phyloP scores from a whole-genome alignment of 208 protist genomes.

The Strigomonas culicis region DNA sequence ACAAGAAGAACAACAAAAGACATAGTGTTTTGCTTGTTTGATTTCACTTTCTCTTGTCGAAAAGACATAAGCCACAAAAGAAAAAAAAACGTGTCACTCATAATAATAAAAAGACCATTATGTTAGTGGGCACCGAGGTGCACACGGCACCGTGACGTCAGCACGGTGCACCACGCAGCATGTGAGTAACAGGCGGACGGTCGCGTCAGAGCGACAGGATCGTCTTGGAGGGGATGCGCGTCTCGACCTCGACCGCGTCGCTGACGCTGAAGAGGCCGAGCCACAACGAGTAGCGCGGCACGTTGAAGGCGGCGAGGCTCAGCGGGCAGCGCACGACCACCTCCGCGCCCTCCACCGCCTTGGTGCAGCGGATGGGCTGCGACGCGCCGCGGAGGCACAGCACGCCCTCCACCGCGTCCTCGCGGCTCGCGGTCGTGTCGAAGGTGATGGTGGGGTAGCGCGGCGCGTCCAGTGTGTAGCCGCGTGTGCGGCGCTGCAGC shows the following conservation, averaged over 20 bases:
- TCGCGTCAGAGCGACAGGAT: conserved; percentile 45
- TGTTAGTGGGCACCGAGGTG: no score
- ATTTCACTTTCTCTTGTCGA: background rate
- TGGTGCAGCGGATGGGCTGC: conserved; percentile 52
- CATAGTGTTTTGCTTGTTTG: background rate
- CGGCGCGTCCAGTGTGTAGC: conserved; percentile 45
- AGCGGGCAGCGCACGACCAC: conserved; percentile 81
- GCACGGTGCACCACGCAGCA: background rate
- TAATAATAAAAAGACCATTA: background rate
- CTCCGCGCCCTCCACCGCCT: conserved; percentile 62
- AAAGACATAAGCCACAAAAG: background rate
- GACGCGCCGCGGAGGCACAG: conserved; percentile 61
- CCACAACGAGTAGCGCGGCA: conserved; percentile 53
- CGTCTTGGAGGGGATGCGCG: conserved; percentile 52
- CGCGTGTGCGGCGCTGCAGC: conserved; percentile 39
- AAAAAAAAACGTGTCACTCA: background rate
- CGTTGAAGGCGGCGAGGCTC: conserved; percentile 45
- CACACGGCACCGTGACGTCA: background rate
- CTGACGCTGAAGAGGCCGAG: conserved; percentile 70
- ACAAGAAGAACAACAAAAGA: background rate
- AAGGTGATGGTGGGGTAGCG: conserved; percentile 73
- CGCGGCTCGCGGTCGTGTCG: conserved; percentile 14
- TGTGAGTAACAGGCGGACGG: background rate
- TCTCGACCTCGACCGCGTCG: conserved; percentile 75
- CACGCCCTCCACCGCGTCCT: conserved; percentile 33